phyloP scores from a whole-genome alignment of 1,284 basidiomycete genomes.

The Inonotus hispidus region DNA sequence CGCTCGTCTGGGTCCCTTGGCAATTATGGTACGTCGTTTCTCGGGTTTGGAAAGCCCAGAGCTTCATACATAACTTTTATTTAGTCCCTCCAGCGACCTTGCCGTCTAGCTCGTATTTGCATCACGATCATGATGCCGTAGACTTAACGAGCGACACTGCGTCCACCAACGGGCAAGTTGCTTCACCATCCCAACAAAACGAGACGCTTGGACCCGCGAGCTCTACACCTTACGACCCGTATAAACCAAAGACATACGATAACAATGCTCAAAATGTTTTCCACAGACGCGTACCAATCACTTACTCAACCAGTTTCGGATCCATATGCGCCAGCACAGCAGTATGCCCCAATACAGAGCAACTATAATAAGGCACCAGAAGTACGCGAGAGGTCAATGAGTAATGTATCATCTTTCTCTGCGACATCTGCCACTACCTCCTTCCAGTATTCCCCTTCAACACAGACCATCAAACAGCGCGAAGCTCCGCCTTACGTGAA shows the following conservation, averaged over 20 bases:
- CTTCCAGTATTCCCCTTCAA: slow-evolving; percentile 40
- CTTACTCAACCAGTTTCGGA: background rate
- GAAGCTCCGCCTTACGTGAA: slow-evolving; percentile 25
- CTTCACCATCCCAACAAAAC: background rate
- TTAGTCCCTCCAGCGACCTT: slow-evolving; percentile 8
- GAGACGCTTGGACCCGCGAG: background rate
- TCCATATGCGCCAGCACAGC: background rate
- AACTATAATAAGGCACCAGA: slow-evolving; percentile 3
- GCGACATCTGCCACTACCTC: slow-evolving; percentile 30
- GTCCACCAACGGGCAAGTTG: background rate
- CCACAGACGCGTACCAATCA: background rate
- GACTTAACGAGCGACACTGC: slow-evolving; percentile 15
- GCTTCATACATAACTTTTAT: background rate
- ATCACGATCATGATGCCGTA: slow-evolving; percentile 11
- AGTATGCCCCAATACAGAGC: background rate
- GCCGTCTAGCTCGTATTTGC: background rate
- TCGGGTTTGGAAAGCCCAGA: background rate
- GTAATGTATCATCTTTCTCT: slow-evolving; percentile 46
- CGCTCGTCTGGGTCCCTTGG: slow-evolving; percentile 2
- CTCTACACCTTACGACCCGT: slow-evolving; percentile 5
- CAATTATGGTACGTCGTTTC: background rate
- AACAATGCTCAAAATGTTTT: background rate
- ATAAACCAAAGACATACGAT: slow-evolving; percentile 1
- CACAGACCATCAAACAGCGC: slow-evolving; percentile 26
- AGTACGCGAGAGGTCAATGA: slow-evolving; percentile 38